Conservation (phyloP, 192 early-diverging fungal species). For the Backusella macrospora region DNA sequence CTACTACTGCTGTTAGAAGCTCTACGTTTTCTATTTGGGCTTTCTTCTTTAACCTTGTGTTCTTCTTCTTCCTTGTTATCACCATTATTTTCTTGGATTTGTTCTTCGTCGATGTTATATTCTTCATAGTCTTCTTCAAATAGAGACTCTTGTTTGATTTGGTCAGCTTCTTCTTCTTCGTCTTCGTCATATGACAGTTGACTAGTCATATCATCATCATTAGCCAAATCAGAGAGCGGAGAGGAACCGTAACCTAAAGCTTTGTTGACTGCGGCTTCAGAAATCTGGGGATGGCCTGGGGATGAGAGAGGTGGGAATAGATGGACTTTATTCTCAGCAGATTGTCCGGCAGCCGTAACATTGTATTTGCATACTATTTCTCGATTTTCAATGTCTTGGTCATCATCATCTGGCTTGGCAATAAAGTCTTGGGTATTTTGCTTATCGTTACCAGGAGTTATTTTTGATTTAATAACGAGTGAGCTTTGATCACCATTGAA, state of each 20-base stretch:
- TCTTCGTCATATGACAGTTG: background rate
- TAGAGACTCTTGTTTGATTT: slow-evolving; percentile 4
- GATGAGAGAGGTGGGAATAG: background rate
- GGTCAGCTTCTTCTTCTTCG: background rate
- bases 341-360: background rate
- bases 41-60: background rate
- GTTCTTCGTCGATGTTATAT: background rate
- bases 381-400: background rate
- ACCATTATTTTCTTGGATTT: background rate
- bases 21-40: background rate
- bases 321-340: background rate
- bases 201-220: background rate
- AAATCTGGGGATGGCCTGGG: background rate
- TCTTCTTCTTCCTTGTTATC: background rate
- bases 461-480: background rate
- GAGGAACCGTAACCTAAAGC: background rate
- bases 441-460: too few relatives aligned
- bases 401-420: background rate
- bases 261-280: background rate
- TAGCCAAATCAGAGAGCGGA: background rate
- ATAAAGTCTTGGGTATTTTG: background rate
- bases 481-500: slow-evolving; percentile 3
- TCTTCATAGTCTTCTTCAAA: background rate
- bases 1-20: background rate
- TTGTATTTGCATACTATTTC: background rate